Base-by-base conservation (phyloP, 768 basidiomycete genomes). In the Serendipita sp. region DNA sequence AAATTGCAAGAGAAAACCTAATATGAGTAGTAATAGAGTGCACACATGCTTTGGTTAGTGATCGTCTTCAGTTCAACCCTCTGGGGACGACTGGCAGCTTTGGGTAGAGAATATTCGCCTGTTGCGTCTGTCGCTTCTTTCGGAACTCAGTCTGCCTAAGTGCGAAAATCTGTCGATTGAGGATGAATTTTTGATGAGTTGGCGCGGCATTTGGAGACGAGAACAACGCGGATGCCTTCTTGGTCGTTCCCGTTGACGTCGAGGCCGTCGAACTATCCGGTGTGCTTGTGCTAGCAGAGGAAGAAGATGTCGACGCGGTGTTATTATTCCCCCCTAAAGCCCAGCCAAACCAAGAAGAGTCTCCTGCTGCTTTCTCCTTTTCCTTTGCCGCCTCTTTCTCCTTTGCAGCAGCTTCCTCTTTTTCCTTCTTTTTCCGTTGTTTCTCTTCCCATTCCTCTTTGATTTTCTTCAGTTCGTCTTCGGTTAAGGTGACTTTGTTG, bases 81-180 rank as follows among this genome's bases (percentile, higher is more conserved):
- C 64, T 64, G 0, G 86, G 86, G 26, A 80, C 81, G 50, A 80
- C 80, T 45, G 88, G 88, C 28, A 90, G 72, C 42, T 82, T 80
- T 42, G 87, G 86, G 0, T 81, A 86, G 20, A 91, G 76, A 61
- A 82, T 82, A 69, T 82, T 86, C 2, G 79, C 80, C 67, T 87
- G 84, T 7, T 81, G 77, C 0, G 79, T 70, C 68, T 90, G 86
- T 70, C 81, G 77, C 60, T 80, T 79, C 71, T 79, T 84, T 38
- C 84, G 80, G 68, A 90, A 85, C 68, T 92, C 90, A 11, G 76
- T 74, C 64, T 82, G 81, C 26, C 93, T 81, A 81, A 95, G 84
- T 72, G 78, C 75, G 70, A 88, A 96, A 65, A 88, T 82, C 65
- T 87, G 81, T 42, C 90, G 81, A 73, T 95, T 90, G n/a, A 96